Conservation (phyloP, 768 basidiomycete species). For the Neoboletus subvelutipes region DNA sequence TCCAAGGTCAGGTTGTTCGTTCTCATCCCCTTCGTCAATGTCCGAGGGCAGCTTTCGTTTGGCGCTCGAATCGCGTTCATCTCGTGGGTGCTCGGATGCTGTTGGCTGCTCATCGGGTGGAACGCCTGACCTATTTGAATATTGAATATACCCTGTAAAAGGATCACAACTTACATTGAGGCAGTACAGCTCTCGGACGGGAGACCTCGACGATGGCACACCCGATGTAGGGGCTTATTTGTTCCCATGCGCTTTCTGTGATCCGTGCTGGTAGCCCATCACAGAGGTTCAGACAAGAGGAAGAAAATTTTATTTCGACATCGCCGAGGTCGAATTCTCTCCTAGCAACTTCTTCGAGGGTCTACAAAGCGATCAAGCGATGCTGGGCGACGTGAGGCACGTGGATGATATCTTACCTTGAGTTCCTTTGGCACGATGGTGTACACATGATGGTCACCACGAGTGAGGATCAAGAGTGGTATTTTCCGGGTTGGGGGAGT, state of each 20-base stretch:
- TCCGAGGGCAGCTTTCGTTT: not conserved
- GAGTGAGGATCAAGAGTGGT: conserved; percentile 20
- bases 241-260: conserved; percentile 20
- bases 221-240: conserved; percentile 21
- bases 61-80: not conserved
- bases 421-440: conserved; percentile 15
- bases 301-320: conserved; percentile 11
- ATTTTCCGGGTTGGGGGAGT: conserved; percentile 19
- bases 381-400: not conserved
- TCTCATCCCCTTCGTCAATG: not conserved
- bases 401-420: conserved; percentile 8
- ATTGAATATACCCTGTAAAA: not conserved
- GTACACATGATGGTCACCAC: conserved; percentile 20
- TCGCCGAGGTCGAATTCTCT: conserved; percentile 23
- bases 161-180: conserved; percentile 2
- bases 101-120: not conserved
- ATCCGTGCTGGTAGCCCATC: conserved; percentile 22
- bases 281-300: conserved; percentile 25
- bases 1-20: not conserved
- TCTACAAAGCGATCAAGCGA: conserved; percentile 1
- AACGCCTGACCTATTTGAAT: not conserved
- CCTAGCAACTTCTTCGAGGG: conserved; percentile 16
- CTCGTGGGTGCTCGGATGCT: not conserved
- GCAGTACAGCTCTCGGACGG: not conserved
- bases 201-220: conserved; percentile 20